These are phyloP conservation scores for Alternaria sp. DNA, from an alignment of 2,329 filamentous ascomycete species.

Conservation along the genomic window DNA sequence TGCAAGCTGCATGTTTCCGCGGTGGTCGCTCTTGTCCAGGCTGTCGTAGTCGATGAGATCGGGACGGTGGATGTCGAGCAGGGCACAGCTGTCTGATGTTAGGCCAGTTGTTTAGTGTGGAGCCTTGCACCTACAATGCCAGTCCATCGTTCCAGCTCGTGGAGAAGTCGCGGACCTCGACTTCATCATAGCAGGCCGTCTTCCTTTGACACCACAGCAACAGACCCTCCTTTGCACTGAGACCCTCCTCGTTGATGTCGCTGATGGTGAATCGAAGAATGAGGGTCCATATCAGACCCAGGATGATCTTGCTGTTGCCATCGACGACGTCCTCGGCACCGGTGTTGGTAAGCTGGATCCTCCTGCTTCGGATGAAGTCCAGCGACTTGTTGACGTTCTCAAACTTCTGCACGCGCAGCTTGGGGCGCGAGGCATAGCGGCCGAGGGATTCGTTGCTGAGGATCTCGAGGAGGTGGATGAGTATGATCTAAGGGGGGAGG, in stretches of 20 bases:
- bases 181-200: conserved; percentile 97
- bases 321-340: conserved; percentile 98
- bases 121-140: conserved; percentile 68
- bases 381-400: conserved; percentile 97
- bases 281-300: conserved; percentile 96
- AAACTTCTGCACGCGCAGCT: conserved; percentile 94
- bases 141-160: conserved; percentile 96
- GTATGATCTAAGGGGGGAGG: conserved; percentile 71
- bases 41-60: conserved; percentile 97
- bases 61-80: conserved; percentile 95
- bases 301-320: conserved; percentile 95
- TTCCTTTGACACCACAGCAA: conserved; percentile 98
- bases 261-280: conserved; percentile 98
- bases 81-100: conserved; percentile 68
- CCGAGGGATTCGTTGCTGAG: conserved; percentile 93
- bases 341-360: conserved; percentile 98
- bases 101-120: not conserved
- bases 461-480: conserved; percentile 97
- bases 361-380: conserved; percentile 87
- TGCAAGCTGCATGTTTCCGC: conserved; percentile 96
- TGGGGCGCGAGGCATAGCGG: conserved; percentile 94
- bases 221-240: conserved; percentile 96
- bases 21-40: conserved; percentile 91
- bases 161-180: conserved; percentile 94
- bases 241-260: conserved; percentile 96